Base-by-base conservation (phyloP, 768 basidiomycete species). In the Boletus subparvulus region DNA sequence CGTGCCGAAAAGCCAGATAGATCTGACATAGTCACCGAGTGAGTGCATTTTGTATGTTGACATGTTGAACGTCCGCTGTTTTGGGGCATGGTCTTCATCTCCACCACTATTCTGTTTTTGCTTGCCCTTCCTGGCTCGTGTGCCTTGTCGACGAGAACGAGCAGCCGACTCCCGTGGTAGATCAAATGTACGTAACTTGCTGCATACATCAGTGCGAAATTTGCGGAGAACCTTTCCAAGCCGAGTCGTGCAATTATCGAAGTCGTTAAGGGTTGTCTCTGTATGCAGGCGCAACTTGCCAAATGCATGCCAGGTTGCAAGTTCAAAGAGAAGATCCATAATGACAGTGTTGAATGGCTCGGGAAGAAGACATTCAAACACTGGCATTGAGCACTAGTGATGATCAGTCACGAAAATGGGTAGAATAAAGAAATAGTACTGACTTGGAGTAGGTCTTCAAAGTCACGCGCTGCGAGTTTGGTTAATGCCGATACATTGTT, bases 391-490 rank as follows among this genome's bases (percentile, higher is more conserved):
- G 36, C 73, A 75, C 74, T 74, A 1, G 3, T 26, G 26, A 26
- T 26, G 26, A 6, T 21, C 21, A 21, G 21, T 21, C 21, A 26
- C 26, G 26, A 26, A 26, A 3, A 26, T 26, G 26, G 26, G 4
- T 6, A 26, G 5, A 26, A 26, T 26, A 26, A 4, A 26, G 12
- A n/a, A 32, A 21, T 21, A 21, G 21, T 21, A 21, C 21, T 21
- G 21, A 21, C 21, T 21, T 21, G 21, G 17, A 11, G 37, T 0
- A 78, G 59, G 19, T 78, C 75, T 46, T 78, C 73, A 54, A 68
- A 78, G 46, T 78, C 72, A 1, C 63, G 56, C 1, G 73, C 77
- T 0, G 73, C 76, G 1, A 77, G 59, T 43, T 71, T 69, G 30
- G 67, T 70, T 43, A 78, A 54, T 4, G 59, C 69, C 0, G 74